Percentiles rank a stretch among this genome's conserved stretches.
These are phyloP conservation scores for Saccharomycopsis capsularis DNA, from an alignment of 805 yeast genomes.

Conservation along the genomic window DNA sequence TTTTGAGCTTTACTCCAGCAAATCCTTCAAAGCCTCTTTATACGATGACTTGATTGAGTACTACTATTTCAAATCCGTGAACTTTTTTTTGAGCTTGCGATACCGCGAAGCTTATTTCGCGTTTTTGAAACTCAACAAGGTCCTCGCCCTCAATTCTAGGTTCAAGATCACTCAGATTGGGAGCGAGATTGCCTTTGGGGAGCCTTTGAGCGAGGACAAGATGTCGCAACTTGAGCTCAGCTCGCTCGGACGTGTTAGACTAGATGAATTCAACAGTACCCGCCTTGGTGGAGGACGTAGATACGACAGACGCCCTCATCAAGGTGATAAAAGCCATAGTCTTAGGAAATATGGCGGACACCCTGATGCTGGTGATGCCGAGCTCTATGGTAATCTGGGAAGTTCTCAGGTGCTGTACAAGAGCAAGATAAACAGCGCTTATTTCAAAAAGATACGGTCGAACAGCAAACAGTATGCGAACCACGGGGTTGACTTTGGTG, in stretches of 20 bases:
- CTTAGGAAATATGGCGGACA: no score
- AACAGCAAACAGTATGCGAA: no score
- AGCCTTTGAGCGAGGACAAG: background rate
- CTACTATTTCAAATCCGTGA: slow-evolving; percentile 6
- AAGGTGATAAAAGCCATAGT: background rate
- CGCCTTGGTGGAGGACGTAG: no score
- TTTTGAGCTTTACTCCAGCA: background rate
- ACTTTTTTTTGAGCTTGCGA: background rate
- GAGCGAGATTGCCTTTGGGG: background rate
- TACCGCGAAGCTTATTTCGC: slow-evolving; percentile 3
- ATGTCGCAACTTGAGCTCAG: background rate
- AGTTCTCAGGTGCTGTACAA: no score
- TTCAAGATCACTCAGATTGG: background rate
- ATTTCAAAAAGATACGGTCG: no score
- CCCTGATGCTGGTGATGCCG: no score
- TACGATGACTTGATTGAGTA: slow-evolving; percentile 18
- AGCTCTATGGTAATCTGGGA: no score
- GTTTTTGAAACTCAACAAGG: slow-evolving; percentile 9
- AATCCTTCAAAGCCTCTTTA: background rate
- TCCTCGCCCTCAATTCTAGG: slow-evolving; percentile 14
- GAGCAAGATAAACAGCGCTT: no score
- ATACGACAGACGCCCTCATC: no score
- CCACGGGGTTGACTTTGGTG: no score
- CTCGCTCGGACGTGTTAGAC: background rate
- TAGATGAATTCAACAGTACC: no score